These are phyloP conservation scores for Macaranga tanarius DNA, from an alignment of 441 rosid species.

Conservation along the genomic window DNA sequence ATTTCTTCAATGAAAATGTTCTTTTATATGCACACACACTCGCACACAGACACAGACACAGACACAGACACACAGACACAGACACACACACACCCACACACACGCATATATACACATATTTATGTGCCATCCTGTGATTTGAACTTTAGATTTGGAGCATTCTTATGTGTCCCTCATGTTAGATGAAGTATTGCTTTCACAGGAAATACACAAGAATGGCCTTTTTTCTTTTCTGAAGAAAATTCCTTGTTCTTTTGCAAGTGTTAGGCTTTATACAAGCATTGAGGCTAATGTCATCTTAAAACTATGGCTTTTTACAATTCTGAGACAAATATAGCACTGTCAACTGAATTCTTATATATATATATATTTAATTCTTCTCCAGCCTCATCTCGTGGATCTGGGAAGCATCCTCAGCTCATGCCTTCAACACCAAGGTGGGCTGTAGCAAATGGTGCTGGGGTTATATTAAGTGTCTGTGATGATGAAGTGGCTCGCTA, in stretches of 20 bases:
- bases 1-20: neutral
- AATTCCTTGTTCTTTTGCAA: neutral
- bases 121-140: neutral
- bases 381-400: constrained; percentile 83
- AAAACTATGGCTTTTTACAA: neutral
- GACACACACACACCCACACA: too few species aligned
- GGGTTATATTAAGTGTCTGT: constrained; percentile 96
- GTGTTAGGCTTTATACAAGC: neutral
- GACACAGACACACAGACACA: too few species aligned
- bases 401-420: constrained; percentile 99
- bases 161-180: neutral
- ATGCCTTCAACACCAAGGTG: constrained; percentile 98
- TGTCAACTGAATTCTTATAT: neutral
- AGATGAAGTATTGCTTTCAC: neutral
- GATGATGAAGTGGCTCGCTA: constrained; percentile 98
- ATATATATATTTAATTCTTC: constrained; percentile 6
- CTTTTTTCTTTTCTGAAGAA: neutral
- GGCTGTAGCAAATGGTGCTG: constrained; percentile 99
- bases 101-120: neutral
- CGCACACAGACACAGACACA: too few species aligned
- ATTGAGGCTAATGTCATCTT: neutral
- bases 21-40: too few species aligned
- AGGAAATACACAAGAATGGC: neutral
- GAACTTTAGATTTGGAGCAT: neutral
- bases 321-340: neutral